Evolutionary conservation across 371 early-diverging fungal genomes (phyloP).

Genomic region (Sporodiniella umbellata): DNA sequence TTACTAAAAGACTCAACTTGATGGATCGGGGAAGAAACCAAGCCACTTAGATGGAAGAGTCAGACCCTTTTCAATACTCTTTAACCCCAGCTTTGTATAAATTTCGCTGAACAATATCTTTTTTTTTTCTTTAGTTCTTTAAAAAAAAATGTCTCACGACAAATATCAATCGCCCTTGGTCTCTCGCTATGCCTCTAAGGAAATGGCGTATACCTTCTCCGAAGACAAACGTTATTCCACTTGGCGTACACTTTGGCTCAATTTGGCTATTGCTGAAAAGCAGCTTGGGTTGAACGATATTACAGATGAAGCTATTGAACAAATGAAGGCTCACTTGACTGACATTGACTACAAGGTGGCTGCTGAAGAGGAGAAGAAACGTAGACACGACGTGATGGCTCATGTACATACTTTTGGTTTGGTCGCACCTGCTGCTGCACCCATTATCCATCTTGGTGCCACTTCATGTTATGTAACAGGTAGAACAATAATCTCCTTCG

Average conservation of each 20-base stretch:
- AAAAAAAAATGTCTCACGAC: conserved; percentile 44
- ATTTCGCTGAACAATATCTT: neutral
- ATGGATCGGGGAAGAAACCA: neutral
- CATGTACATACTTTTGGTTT: conserved; percentile 96
- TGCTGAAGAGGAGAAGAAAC: conserved; percentile 89
- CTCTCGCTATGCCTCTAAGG: conserved; percentile 95
- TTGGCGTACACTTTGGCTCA: conserved; percentile 95
- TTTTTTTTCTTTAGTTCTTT: conserved; percentile 1
- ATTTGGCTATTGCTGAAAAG: conserved; percentile 91
- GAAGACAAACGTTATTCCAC: conserved; percentile 92
- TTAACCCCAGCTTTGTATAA: neutral
- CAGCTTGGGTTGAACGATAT: conserved; percentile 87
- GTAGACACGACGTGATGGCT: conserved; percentile 98
- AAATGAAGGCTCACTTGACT: conserved; percentile 86
- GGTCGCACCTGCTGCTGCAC: conserved; percentile 88
- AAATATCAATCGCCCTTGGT: conserved; percentile 92
- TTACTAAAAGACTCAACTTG: neutral
- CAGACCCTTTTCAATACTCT: neutral
- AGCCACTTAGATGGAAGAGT: conserved; percentile 13
- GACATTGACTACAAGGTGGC: conserved; percentile 91
- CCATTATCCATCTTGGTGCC: conserved; percentile 96
- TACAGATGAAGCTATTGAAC: conserved; percentile 80
- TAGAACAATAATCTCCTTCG: conserved; percentile 5
- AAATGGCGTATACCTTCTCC: conserved; percentile 95
- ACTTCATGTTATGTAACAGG: conserved; percentile 96